Percentiles rank a stretch among this genome's conserved stretches.
phyloP scores from a whole-genome alignment of 371 early-diverging fungal species.

The Sporodiniella umbellata region DNA sequence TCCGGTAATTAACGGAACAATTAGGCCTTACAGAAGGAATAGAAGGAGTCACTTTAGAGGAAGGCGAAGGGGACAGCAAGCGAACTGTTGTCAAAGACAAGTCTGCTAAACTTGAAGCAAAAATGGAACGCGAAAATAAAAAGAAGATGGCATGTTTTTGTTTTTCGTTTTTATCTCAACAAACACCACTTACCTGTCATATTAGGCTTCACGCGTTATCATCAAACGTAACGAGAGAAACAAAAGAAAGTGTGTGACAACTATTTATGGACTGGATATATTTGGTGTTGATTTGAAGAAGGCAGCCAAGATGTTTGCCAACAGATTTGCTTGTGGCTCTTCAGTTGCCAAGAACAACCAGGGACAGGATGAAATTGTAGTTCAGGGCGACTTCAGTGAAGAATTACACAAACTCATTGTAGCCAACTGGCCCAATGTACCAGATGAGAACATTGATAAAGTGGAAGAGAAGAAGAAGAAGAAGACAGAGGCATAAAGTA shows the following conservation, averaged over 20 bases:
- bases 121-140: slow-evolving; percentile 69
- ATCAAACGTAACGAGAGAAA: slow-evolving; percentile 86
- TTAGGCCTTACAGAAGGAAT: slow-evolving; percentile 41
- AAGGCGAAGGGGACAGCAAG: slow-evolving; percentile 32
- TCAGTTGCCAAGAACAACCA: slow-evolving; percentile 90
- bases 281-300: slow-evolving; percentile 92
- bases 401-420: slow-evolving; percentile 71
- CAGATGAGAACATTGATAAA: slow-evolving; percentile 64
- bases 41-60: slow-evolving; percentile 26
- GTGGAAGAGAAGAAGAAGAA: slow-evolving; percentile 67
- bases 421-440: slow-evolving; percentile 59
- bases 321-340: slow-evolving; percentile 88
- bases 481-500: slow-evolving; percentile 15
- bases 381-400: slow-evolving; percentile 89
- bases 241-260: slow-evolving; percentile 86
- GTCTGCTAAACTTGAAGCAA: slow-evolving; percentile 60
- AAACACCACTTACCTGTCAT: too few relatives aligned
- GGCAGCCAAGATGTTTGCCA: slow-evolving; percentile 91
- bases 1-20: not conserved
- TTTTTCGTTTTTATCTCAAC: not conserved
- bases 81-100: slow-evolving; percentile 54
- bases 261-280: slow-evolving; percentile 73
- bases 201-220: slow-evolving; percentile 52
- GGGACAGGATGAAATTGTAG: slow-evolving; percentile 90
- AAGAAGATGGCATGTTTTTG: slow-evolving; percentile 70